phyloP scores from a whole-genome alignment of 805 yeast species.

The Phaffomyces opuntiae region DNA sequence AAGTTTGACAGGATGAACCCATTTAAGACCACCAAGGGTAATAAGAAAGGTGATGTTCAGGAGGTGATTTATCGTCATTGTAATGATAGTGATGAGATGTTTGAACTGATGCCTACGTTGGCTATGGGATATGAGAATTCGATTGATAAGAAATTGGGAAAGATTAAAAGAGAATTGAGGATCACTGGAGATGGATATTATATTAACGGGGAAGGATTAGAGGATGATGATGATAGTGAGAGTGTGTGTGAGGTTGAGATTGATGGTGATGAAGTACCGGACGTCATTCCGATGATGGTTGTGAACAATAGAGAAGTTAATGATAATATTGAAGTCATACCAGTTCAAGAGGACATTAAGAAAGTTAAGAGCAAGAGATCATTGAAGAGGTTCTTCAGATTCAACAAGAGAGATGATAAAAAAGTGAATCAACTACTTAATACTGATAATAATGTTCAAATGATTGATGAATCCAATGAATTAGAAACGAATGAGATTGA shows the following conservation, averaged over 20 bases:
- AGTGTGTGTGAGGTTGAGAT: too few species aligned
- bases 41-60: neutral
- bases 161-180: constrained; percentile 17
- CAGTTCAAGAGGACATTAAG: too few species aligned
- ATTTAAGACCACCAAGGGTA: neutral
- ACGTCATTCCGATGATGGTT: too few species aligned
- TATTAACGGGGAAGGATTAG: constrained; percentile 2
- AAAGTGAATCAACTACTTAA: too few species aligned
- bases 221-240: neutral
- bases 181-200: constrained; percentile 21
- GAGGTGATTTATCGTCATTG: constrained; percentile 8
- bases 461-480: too few species aligned
- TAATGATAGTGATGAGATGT: constrained; percentile 15
- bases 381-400: too few species aligned
- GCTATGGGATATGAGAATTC: constrained; percentile 24
- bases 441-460: too few species aligned
- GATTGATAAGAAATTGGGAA: constrained; percentile 8
- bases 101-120: constrained; percentile 22
- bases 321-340: too few species aligned
- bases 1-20: neutral
- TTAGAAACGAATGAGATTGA: too few species aligned
- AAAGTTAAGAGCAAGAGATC: too few species aligned
- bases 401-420: too few species aligned
- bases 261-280: neutral
- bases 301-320: too few species aligned